These are phyloP conservation scores for Exserohilum turcica DNA, from an alignment of 2,329 filamentous ascomycete species.

Conservation along the genomic window DNA sequence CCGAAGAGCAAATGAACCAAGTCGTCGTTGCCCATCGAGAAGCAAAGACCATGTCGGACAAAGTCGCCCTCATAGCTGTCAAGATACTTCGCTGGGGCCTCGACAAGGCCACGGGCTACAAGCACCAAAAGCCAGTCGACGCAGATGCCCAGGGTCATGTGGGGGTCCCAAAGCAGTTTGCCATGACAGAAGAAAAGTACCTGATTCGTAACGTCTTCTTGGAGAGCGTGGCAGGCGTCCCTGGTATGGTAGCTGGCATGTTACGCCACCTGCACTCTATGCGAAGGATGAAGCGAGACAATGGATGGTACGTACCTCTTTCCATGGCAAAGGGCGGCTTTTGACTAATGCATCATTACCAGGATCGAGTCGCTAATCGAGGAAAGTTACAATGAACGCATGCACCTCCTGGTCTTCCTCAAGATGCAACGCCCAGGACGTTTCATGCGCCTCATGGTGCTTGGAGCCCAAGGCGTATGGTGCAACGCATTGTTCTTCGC, in stretches of 20 bases:
- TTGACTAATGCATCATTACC: constrained; percentile 12
- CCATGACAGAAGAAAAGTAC: constrained; percentile 86
- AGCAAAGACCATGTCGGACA: constrained; percentile 75
- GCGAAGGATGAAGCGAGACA: constrained; percentile 84
- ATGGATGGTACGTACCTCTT: constrained; percentile 69
- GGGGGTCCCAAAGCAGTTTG: constrained; percentile 66
- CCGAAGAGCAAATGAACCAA: constrained; percentile 74
- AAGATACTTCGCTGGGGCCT: constrained; percentile 77
- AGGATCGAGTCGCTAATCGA: constrained; percentile 91
- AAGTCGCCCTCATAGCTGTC: constrained; percentile 76
- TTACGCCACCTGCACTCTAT: constrained; percentile 85
- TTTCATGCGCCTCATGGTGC: constrained; percentile 91
- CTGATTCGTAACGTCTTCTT: constrained; percentile 89
- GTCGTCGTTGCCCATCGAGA: constrained; percentile 78
- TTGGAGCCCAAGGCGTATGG: constrained; percentile 68
- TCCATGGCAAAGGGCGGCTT: background rate
- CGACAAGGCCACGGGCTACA: constrained; percentile 80
- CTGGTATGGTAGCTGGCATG: constrained; percentile 97
- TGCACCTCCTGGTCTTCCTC: constrained; percentile 91
- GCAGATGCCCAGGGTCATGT: constrained; percentile 46
- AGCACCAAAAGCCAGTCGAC: constrained; percentile 65
- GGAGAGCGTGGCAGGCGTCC: constrained; percentile 91
- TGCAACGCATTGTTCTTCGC: constrained; percentile 92
- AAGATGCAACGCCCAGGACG: constrained; percentile 84
- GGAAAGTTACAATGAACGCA: constrained; percentile 90